Evolutionary conservation across 257 asterid genomes (phyloP), one percentile per base, ranked within the genome.

Genomic region (Penstemon davidsonii): DNA sequence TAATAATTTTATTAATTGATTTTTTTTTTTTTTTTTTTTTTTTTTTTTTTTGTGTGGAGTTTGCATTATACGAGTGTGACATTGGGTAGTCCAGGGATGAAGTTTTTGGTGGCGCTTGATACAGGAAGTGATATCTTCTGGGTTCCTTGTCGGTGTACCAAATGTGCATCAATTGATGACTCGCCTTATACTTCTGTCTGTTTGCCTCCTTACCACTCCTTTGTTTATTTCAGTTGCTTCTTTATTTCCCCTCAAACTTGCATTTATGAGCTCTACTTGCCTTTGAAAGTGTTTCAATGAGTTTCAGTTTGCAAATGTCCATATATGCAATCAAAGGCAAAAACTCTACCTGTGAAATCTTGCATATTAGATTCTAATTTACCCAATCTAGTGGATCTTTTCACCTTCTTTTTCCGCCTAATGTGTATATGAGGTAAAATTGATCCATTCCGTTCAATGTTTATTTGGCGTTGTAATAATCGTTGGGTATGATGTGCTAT

Each of bases 51-150:
- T 78, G 33, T 25, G 33, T 25, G 81, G 71, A 91, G 96, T 69
- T 80, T 91, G 89, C 95, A 88, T 77, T 88, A 91, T 70, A 83
- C 96, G 40, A 83, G 86, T 40, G 97, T 91, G 80, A 78, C 80
- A 39, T 40, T 91, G 67, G 97, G 97, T 11, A 85, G 85, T 33
- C 97, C 97, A 1, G 96, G 86, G n/a, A 66, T 67, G 84, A 84
- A 79, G 83, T 88, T 88, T 80, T 69, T 87, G 78, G 97, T 91
- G 87, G 97, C 96, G 40, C 88, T 91, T 70, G 97, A 91, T 79
- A 88, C 97, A 0, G 95, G 97, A 69, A 91, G 96, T 74, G 91
- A 88, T 73, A 67, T 91, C 59, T 88, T 88, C 72, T 91, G 97
- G 97, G 87, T 88, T 46, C 96, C 97, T 12, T 91, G 97, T 59